phyloP scores from a whole-genome alignment of 2,329 filamentous ascomycete genomes.

The Domatiomyces globalis region DNA sequence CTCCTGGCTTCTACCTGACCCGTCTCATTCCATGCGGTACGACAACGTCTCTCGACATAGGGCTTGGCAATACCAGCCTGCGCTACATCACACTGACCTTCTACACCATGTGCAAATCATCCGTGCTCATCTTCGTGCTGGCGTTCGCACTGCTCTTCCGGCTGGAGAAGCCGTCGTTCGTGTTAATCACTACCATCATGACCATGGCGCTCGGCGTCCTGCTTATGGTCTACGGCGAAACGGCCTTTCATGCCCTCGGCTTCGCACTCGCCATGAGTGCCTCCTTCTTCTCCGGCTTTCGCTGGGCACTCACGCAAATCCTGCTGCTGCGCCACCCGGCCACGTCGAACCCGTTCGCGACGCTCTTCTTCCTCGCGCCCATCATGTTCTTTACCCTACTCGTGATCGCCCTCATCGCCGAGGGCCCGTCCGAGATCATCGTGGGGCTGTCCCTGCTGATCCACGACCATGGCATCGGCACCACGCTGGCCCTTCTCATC shows the following conservation, averaged over 20 bases:
- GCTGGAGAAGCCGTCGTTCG: constrained; percentile 74
- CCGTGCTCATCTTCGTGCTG: constrained; percentile 84
- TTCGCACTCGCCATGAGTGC: constrained; percentile 88
- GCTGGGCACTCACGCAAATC: constrained; percentile 97
- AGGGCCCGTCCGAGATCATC: constrained; percentile 57
- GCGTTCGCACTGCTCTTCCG: constrained; percentile 90
- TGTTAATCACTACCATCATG: constrained; percentile 71
- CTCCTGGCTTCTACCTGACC: constrained; percentile 78
- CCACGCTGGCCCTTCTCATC: constrained; percentile 59
- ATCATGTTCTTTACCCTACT: constrained; percentile 85
- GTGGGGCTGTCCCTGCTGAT: constrained; percentile 52
- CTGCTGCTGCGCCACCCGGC: constrained; percentile 84
- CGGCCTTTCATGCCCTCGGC: constrained; percentile 71
- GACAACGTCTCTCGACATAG: constrained; percentile 89
- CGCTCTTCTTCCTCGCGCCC: constrained; percentile 93
- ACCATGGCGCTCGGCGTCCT: constrained; percentile 88
- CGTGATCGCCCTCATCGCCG: constrained; percentile 67
- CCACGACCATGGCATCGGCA: constrained; percentile 50
- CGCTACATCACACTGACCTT: constrained; percentile 96
- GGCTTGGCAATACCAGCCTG: constrained; percentile 85
- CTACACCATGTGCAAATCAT: constrained; percentile 99
- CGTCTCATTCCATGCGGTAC: constrained; percentile 82
- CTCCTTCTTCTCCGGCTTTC: constrained; percentile 89
- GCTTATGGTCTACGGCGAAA: constrained; percentile 96
- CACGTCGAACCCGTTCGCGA: constrained; percentile 90